Percentiles rank a stretch among this genome's conserved stretches.
Conservation (phyloP, 2,329 filamentous ascomycete species). For the Erysiphe pulchra region DNA sequence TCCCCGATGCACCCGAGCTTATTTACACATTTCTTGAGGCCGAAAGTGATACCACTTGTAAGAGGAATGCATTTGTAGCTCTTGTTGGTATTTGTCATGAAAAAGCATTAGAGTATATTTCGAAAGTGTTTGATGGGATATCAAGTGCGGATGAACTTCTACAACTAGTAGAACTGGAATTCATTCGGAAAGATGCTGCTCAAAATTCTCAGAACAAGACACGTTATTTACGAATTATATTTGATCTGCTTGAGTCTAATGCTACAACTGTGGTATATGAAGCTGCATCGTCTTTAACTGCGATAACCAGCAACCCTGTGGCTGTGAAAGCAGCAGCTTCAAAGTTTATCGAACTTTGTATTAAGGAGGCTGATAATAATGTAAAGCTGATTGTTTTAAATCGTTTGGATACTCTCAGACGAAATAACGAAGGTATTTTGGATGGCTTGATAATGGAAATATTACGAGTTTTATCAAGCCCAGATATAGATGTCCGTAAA, state of each 20-base stretch:
- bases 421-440: slow-evolving; percentile 71
- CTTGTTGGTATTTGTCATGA: slow-evolving; percentile 80
- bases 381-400: slow-evolving; percentile 96
- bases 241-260: slow-evolving; percentile 79
- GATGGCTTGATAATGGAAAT: slow-evolving; percentile 96
- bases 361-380: slow-evolving; percentile 97
- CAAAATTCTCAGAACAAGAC: slow-evolving; percentile 89
- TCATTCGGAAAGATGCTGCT: slow-evolving; percentile 92
- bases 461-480: slow-evolving; percentile 75
- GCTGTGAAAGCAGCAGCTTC: slow-evolving; percentile 87
- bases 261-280: slow-evolving; percentile 94
- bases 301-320: slow-evolving; percentile 85
- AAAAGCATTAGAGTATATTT: slow-evolving; percentile 69
- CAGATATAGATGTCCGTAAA: slow-evolving; percentile 82
- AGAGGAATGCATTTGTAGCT: slow-evolving; percentile 89
- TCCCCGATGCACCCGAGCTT: slow-evolving; percentile 85
- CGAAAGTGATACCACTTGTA: slow-evolving; percentile 87
- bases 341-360: slow-evolving; percentile 91
- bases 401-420: slow-evolving; percentile 65
- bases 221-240: slow-evolving; percentile 75
- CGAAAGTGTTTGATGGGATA: slow-evolving; percentile 73
- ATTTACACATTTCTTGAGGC: slow-evolving; percentile 70
- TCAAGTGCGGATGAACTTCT: slow-evolving; percentile 84
- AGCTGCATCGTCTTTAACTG: slow-evolving; percentile 80
- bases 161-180: slow-evolving; percentile 83